A percentile compares a stretch with the other conserved stretches of the same genome.
phyloP scores from a whole-genome alignment of 2,329 filamentous ascomycete species.

The Trichoderma guizhouense region DNA sequence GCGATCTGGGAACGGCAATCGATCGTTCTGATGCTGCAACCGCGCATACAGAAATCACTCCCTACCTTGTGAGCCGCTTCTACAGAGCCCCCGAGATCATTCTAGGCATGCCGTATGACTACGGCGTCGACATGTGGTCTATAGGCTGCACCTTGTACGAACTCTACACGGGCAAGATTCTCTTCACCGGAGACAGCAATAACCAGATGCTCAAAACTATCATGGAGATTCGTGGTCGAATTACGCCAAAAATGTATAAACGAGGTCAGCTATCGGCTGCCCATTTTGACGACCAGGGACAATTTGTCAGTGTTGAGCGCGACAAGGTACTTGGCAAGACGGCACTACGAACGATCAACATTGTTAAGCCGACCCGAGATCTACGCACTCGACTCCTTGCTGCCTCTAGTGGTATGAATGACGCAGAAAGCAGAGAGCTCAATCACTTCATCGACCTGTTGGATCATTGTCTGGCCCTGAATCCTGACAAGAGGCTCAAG shows the following conservation, averaged over 20 bases:
- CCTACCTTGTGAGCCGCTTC: constrained; percentile 94
- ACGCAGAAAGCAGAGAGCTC: constrained; percentile 72
- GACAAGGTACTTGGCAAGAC: constrained; percentile 87
- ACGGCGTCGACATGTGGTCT: constrained; percentile 95
- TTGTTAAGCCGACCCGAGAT: constrained; percentile 75
- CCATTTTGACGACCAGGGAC: constrained; percentile 81
- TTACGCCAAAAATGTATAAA: constrained; percentile 84
- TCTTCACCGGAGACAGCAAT: constrained; percentile 93
- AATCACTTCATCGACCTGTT: constrained; percentile 82
- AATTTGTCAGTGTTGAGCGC: constrained; percentile 79
- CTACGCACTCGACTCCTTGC: constrained; percentile 75
- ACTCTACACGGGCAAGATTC: constrained; percentile 93
- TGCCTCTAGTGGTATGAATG: constrained; percentile 69
- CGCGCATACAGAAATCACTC: constrained; percentile 79
- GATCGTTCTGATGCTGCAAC: constrained; percentile 74
- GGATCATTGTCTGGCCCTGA: constrained; percentile 82
- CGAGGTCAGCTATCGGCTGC: constrained; percentile 70
- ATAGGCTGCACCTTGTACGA: constrained; percentile 97
- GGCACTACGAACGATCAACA: constrained; percentile 62
- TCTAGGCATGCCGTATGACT: constrained; percentile 92
- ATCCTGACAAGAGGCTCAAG: constrained; percentile 88
- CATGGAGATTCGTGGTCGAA: constrained; percentile 92
- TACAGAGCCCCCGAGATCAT: constrained; percentile 97
- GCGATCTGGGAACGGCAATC: constrained; percentile 94
- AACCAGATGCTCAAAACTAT: constrained; percentile 97